phyloP scores from a whole-genome alignment of 148 eudicot species.

The Chenopodium formosanum region DNA sequence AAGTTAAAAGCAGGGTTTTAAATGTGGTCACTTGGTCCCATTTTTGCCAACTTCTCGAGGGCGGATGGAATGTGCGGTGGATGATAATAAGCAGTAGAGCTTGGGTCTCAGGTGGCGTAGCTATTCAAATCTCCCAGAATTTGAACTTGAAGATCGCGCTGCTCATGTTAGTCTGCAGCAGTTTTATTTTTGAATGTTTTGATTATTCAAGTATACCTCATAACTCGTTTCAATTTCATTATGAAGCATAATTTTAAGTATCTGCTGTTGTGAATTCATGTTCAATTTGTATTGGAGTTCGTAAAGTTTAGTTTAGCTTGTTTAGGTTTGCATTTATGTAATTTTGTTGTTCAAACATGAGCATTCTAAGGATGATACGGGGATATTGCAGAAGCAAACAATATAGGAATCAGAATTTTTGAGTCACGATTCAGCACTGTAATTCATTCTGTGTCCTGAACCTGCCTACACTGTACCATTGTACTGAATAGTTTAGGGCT shows the following conservation, averaged over 20 bases:
- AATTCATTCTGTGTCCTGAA: neutral
- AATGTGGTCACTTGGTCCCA: conserved; percentile 10
- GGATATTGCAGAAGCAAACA: neutral
- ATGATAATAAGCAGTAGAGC: conserved; percentile 17
- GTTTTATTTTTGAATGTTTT: conserved; percentile 23
- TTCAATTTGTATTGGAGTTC: conserved; percentile 7
- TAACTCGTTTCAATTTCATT: conserved; percentile 20
- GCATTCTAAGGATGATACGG: neutral
- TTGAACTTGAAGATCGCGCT: conserved; percentile 6
- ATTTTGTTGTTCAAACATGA: neutral
- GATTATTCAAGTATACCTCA: conserved; percentile 22
- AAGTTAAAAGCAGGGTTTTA: conserved; percentile 23
- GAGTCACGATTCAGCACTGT: neutral
- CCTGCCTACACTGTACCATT: too few relatives aligned
- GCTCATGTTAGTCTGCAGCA: conserved; percentile 14
- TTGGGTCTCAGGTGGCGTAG: conserved; percentile 19
- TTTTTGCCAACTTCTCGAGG: conserved; percentile 17
- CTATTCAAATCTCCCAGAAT: conserved; percentile 7
- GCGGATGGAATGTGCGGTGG: conserved; percentile 12
- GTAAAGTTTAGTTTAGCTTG: neutral
- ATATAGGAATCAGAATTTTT: neutral
- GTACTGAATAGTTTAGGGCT: too few relatives aligned
- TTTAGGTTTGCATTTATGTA: neutral
- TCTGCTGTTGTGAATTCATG: neutral
- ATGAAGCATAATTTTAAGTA: neutral